phyloP scores from a whole-genome alignment of 345 rosid genomes.

The Streptanthus diversifolius region DNA sequence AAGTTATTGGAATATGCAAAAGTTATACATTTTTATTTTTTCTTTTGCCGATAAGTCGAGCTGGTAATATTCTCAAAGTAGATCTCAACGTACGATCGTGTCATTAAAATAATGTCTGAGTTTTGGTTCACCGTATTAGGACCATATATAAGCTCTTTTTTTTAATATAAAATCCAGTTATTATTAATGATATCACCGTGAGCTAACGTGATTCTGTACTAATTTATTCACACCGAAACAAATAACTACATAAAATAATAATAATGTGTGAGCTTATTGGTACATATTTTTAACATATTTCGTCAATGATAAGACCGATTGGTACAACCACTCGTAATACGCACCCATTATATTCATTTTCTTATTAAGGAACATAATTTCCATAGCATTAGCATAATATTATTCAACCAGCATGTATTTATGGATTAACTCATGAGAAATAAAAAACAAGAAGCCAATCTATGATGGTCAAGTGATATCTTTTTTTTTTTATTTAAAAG shows the following conservation, averaged over 20 bases:
- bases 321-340: slow-evolving; percentile 26
- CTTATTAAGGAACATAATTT: not conserved
- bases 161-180: not conserved
- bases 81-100: slow-evolving; percentile 15
- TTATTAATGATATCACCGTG: slow-evolving; percentile 17
- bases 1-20: not conserved
- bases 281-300: not conserved
- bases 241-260: slow-evolving; percentile 6
- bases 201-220: slow-evolving; percentile 31
- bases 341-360: not conserved
- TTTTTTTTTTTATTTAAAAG: no score
- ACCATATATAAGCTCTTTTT: slow-evolving; percentile 4
- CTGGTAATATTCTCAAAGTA: slow-evolving; percentile 30
- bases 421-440: not conserved
- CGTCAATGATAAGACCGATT: slow-evolving; percentile 11
- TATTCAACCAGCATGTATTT: not conserved
- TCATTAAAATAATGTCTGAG: slow-evolving; percentile 13
- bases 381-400: not conserved
- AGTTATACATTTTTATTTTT: not conserved
- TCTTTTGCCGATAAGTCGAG: slow-evolving; percentile 22
- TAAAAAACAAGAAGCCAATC: not conserved
- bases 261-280: slow-evolving; percentile 8
- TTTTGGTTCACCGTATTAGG: slow-evolving; percentile 32
- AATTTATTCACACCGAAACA: slow-evolving; percentile 28
- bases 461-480: not conserved